phyloP scores from a whole-genome alignment of 2,329 filamentous ascomycete species.

The Calonectria fujianensis region DNA sequence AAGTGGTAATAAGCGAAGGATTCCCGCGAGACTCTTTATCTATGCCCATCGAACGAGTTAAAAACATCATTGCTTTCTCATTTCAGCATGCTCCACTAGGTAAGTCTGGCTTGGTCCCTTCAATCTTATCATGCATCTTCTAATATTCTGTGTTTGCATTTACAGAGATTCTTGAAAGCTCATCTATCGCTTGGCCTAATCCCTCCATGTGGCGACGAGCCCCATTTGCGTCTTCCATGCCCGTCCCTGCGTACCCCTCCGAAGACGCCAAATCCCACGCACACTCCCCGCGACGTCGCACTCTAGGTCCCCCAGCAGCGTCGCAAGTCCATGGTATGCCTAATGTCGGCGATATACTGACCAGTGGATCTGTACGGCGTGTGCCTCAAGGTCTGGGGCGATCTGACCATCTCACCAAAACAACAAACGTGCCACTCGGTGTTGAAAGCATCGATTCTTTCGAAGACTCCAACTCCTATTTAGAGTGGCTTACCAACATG shows the following conservation, averaged over 20 bases:
- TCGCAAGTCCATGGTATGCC: conserved; percentile 18
- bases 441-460: conserved; percentile 45
- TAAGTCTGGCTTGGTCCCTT: conserved; percentile 62
- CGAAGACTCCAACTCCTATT: conserved; percentile 51
- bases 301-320: not conserved
- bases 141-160: not conserved
- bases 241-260: conserved; percentile 62
- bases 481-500: conserved; percentile 55
- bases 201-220: conserved; percentile 78
- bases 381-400: not conserved
- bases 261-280: conserved; percentile 75
- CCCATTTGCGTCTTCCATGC: conserved; percentile 64
- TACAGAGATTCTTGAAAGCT: conserved; percentile 80
- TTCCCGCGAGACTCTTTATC: conserved; percentile 73
- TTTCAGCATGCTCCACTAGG: conserved; percentile 90
- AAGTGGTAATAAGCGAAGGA: conserved; percentile 84
- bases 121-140: not conserved
- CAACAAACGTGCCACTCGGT: not conserved
- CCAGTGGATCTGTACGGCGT: conserved; percentile 10
- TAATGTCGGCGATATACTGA: conserved; percentile 13
- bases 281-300: conserved; percentile 74
- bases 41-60: conserved; percentile 78
- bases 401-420: not conserved
- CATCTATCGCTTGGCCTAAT: conserved; percentile 88
- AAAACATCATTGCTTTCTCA: conserved; percentile 85